Evolutionary conservation across 495 filamentous ascomycete genomes (phyloP).

Genomic region (Recurvomyces mirabilis): DNA sequence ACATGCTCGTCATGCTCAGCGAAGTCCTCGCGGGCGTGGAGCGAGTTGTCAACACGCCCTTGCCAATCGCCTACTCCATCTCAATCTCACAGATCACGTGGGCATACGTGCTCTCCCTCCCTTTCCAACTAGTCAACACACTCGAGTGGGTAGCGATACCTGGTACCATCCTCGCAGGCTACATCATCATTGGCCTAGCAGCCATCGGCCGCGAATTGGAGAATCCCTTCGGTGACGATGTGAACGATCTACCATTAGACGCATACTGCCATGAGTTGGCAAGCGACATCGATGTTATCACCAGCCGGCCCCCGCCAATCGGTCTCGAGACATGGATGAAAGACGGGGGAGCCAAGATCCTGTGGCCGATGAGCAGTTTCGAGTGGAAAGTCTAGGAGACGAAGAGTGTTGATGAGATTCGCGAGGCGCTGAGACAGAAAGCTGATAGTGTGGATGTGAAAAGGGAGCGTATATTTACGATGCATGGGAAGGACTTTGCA

Average conservation of each 20-base stretch:
- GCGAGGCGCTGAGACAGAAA: conserved; percentile 35
- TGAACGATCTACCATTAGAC: conserved; percentile 77
- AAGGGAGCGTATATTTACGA: conserved; percentile 1
- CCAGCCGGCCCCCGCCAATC: conserved; percentile 41
- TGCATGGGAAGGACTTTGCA: conserved; percentile 2
- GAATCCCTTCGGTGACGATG: conserved; percentile 78
- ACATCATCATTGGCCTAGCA: conserved; percentile 83
- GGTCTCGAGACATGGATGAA: conserved; percentile 47
- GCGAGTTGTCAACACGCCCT: conserved; percentile 71
- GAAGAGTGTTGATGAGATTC: conserved; percentile 49
- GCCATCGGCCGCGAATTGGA: conserved; percentile 80
- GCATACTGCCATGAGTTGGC: conserved; percentile 62
- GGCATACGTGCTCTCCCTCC: conserved; percentile 72
- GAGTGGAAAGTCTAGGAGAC: conserved; percentile 51
- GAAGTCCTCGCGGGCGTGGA: conserved; percentile 66
- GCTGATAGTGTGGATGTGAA: conserved; percentile 9
- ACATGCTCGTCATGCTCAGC: conserved; percentile 46
- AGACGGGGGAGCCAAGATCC: conserved; percentile 47
- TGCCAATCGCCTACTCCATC: conserved; percentile 77
- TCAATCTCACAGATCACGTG: conserved; percentile 79
- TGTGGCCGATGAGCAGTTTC: conserved; percentile 54
- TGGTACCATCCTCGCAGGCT: conserved; percentile 60
- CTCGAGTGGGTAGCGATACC: conserved; percentile 75
- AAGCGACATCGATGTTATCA: conserved; percentile 63
- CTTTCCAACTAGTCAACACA: conserved; percentile 61